phyloP scores from a whole-genome alignment of 495 filamentous ascomycete genomes.

The Coniosporium apollinis region DNA sequence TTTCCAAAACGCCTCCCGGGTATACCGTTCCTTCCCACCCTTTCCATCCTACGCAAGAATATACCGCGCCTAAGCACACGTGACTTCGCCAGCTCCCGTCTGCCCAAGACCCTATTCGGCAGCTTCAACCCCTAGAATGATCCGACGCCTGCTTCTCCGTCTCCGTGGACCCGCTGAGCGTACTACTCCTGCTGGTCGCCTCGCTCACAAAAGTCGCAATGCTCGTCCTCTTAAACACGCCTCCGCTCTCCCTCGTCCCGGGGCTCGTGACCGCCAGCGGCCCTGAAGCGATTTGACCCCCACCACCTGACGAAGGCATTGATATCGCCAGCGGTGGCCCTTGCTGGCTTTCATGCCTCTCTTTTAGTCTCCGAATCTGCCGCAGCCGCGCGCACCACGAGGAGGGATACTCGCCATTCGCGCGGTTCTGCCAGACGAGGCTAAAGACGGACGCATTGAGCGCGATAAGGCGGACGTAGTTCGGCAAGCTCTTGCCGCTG shows the following conservation, averaged over 20 bases:
- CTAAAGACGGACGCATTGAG: slow-evolving; percentile 89
- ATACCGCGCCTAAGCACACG: too few species aligned
- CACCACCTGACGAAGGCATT: background rate
- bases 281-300: background rate
- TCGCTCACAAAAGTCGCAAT: background rate
- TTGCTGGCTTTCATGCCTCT: slow-evolving; percentile 25
- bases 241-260: background rate
- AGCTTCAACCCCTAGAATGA: background rate
- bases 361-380: slow-evolving; percentile 68
- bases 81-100: too few species aligned
- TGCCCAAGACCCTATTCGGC: too few species aligned
- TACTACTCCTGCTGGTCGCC: slow-evolving; percentile 1
- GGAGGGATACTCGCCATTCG: slow-evolving; percentile 70
- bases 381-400: slow-evolving; percentile 77
- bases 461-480: slow-evolving; percentile 80
- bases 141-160: background rate
- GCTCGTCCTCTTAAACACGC: background rate
- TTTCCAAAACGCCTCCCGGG: too few species aligned
- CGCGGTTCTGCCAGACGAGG: slow-evolving; percentile 64
- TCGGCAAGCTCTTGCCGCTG: slow-evolving; percentile 56
- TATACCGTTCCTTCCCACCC: too few species aligned
- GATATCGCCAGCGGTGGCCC: background rate
- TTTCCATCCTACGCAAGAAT: too few species aligned
- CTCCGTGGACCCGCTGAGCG: background rate
- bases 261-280: too few species aligned